A percentile compares a stretch with the other conserved stretches of the same genome.
These are phyloP conservation scores for Scytalidium sp. DNA, from an alignment of 2,329 filamentous ascomycete genomes.

Conservation along the genomic window DNA sequence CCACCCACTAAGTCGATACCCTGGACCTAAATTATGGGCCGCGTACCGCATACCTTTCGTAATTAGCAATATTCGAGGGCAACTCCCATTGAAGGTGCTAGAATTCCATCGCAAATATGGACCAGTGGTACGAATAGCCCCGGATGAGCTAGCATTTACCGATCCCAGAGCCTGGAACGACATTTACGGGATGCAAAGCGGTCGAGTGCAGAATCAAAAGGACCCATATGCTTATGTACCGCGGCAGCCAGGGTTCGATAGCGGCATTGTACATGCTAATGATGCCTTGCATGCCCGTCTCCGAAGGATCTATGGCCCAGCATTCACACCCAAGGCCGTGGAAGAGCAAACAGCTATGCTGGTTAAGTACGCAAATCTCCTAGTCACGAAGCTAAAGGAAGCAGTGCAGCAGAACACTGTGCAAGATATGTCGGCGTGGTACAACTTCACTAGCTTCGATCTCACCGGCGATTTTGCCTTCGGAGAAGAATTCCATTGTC, in stretches of 20 bases:
- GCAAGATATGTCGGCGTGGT: slow-evolving; percentile 29
- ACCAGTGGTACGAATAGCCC: slow-evolving; percentile 24
- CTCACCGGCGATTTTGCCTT: slow-evolving; percentile 41
- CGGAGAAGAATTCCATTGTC: slow-evolving; percentile 35
- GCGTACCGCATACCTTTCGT: slow-evolving; percentile 4
- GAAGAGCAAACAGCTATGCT: slow-evolving; percentile 25
- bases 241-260: neutral
- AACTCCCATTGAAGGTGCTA: slow-evolving; percentile 3
- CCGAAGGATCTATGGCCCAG: slow-evolving; percentile 18
- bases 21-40: slow-evolving; percentile 6
- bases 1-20: slow-evolving; percentile 5
- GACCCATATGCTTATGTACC: neutral
- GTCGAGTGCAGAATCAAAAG: neutral
- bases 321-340: slow-evolving; percentile 25
- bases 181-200: slow-evolving; percentile 15
- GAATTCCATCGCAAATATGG: slow-evolving; percentile 24
- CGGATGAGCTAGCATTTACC: slow-evolving; percentile 26
- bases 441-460: slow-evolving; percentile 33
- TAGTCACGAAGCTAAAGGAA: slow-evolving; percentile 1
- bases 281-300: slow-evolving; percentile 16
- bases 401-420: slow-evolving; percentile 10
- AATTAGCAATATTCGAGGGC: slow-evolving; percentile 3
- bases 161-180: slow-evolving; percentile 22
- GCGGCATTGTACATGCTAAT: neutral
- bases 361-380: slow-evolving; percentile 11